Evolutionary conservation across 148 eudicot genomes (phyloP), one percentile per base, ranked within the genome.

Genomic region (Suaeda aralocaspica): DNA sequence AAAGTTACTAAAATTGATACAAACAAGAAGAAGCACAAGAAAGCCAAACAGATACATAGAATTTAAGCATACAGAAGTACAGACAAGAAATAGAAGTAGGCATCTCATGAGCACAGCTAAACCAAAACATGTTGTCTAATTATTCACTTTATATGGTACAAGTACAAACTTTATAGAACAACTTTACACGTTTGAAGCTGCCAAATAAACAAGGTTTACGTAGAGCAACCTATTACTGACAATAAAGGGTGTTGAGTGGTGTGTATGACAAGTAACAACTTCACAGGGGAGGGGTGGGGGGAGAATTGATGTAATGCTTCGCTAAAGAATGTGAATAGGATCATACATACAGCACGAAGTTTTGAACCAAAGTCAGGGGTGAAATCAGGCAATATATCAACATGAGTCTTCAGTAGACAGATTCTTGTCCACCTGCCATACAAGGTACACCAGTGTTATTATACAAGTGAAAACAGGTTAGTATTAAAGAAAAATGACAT

Each of bases 371-470:
- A 92, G 65, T 89, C 92, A 21, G 91, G 84, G 29, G 88, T 92
- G 69, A 92, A 92, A 84, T 89, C 92, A 72, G 97, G 96, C 36
- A 92, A 82, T 71, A 92, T 92, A 77, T 92, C 97, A 44, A 92
- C 97, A 83, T 92, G 97, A 26, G 96, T 92, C 70, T 92, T 92
- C 80, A 92, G 79, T 76, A 92, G 71, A 79, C 97, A 92, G 58
- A 92, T 80, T 92, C 97, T 24, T 78, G 84, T 64, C 96, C 97
- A 89, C 96, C 96, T 92, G 88, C 81, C 71, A 2, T 34, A 74
- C 29, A 18, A 4, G 60, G n/a, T n/a, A n/a, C n/a, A n/a, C n/a
- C n/a, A n/a, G n/a, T n/a, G n/a, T n/a, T n/a, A n/a, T n/a, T n/a
- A n/a, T n/a, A n/a, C n/a, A n/a, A n/a, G n/a, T 19, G 50, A 31